Base-by-base conservation (phyloP, 495 filamentous ascomycete genomes). In the Cenococcum geophilum region DNA sequence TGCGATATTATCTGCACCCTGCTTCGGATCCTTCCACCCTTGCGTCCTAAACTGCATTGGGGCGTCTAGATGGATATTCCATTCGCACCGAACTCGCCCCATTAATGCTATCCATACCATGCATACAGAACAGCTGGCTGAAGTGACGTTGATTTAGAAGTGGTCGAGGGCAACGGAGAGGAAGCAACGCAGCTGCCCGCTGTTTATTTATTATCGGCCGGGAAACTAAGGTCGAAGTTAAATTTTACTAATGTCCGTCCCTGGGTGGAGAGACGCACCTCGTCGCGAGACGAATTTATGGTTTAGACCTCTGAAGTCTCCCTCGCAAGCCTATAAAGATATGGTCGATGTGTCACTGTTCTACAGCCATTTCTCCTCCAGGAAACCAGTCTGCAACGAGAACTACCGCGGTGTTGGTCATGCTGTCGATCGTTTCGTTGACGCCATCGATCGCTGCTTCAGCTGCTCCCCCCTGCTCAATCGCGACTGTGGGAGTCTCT, bases 221-320 rank as follows among this genome's bases (percentile, higher is more conserved):
- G n/a, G n/a, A n/a, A n/a, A n/a, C n/a, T n/a, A n/a, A n/a, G n/a
- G n/a, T n/a, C n/a, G n/a, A n/a, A n/a, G n/a, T n/a, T n/a, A n/a
- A n/a, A n/a, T n/a, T n/a, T n/a, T n/a, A n/a, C n/a, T 64, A 63
- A 66, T 47, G 60, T 62, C 60, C 32, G 55, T 66, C 60, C 53
- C 60, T 63, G 47, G 4, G 60, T 66, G 42, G 6, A 50, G 63
- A 66, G 63, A 63, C 53, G 52, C 59, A 63, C 63, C 59, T 54
- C 34, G 62, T 68, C 62, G 58, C 57, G 61, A 68, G 65, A 61
- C 62, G 25, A 65, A 57, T 68, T 36, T 57, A 60, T 22, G 40
- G 48, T 67, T 63, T 67, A 60, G 40, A 48, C 48, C 42, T 67
- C 61, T 59, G 16, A 56, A 64, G 57, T 67, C 61, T 63, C 57